Base-by-base conservation (phyloP, 805 yeast genomes). In the Kazachstania psychrophila region DNA sequence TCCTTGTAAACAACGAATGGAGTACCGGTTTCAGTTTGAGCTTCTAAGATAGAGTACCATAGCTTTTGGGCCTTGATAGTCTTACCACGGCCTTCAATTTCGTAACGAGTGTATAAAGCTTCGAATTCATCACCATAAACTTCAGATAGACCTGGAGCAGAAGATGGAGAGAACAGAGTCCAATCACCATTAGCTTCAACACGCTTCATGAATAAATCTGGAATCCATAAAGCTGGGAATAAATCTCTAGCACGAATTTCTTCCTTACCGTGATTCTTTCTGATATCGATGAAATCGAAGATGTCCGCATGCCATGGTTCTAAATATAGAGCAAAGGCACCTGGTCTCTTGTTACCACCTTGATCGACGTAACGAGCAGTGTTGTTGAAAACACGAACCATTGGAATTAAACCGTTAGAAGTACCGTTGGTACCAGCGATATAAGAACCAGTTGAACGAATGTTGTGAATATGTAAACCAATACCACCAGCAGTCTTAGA, bases 281-380 rank as follows among this genome's bases (percentile, higher is more conserved):
- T 75, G 47, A 89, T 68, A 41, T 88, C 89, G 37, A 89, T 61
- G 52, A 89, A 80, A 41, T 83, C 95, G 58, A 85, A 81, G 24
- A 89, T 70, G 52, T 89, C 98, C 9, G 82, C 74, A 57, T 89
- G 98, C 98, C 98, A 89, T 38, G 98, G 96, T 64, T 89, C 98
- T 25, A 89, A 60, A 62, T 88, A 89, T 25, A 87, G 64, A 24
- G 96, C 95, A 61, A 89, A 83, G 3, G 98, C 98, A 44, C 97
- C 97, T 0, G 98, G 98, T 53, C 98, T 71, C 62, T 88, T 88
- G 65, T 89, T 89, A 38, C 97, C 97, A 44, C 98, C 98, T 69
- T 89, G 98, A 53, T 89, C 97, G 28, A 89, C 97, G 54, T 88
- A 89, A 49, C 96, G 75, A 14, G 98, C 97, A 18, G 97, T 87